Evolutionary conservation across 257 asterid genomes (phyloP), one percentile per base, ranked within the genome.

Genomic region (Solanum pinnatisectum): DNA sequence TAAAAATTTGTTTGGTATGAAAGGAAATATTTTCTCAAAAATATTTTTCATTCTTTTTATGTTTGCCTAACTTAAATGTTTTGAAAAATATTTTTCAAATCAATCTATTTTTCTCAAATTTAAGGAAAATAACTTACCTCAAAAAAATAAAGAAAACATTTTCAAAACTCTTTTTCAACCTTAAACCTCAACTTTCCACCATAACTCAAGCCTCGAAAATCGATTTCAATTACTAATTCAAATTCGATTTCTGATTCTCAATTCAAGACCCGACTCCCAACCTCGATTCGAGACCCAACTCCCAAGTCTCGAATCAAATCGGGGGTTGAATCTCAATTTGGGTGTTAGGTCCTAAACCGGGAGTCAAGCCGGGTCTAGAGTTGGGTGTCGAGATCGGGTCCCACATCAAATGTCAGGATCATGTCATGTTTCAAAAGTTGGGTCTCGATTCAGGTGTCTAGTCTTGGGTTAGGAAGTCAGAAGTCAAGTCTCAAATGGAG

Each of bases 241-340:
- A 18, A 56, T 6, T 52, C 0, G 0, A 6, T 18, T 20, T 16
- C 0, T 56, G n/a, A 20, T 56, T 56, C n/a, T 18, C 65, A 6
- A 56, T 56, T 56, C 4, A 18, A 5, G 65, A 56, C n/a, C 10
- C 2, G 4, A 52, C 10, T 52, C n/a, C n/a, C 63, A 52, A 52
- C n/a, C 3, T 18, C 10, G 0, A 52, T 18, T 52, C 10, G 10
- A 52, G 63, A 52, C 63, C 23, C n/a, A 56, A 56, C n/a, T 56
- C n/a, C n/a, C 4, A 56, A 56, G 65, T 56, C 65, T 56, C n/a
- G 0, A 56, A 20, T 56, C n/a, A 56, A 18, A 2, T 56, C 1
- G 4, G n/a, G n/a, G n/a, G 65, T 56, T 16, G 65, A 56, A 18
- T 56, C n/a, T 20, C 0, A 16, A 56, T 18, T 56, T 56, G 10